phyloP scores from a whole-genome alignment of 768 basidiomycete species.

The Omphalotus guepiniiformis region DNA sequence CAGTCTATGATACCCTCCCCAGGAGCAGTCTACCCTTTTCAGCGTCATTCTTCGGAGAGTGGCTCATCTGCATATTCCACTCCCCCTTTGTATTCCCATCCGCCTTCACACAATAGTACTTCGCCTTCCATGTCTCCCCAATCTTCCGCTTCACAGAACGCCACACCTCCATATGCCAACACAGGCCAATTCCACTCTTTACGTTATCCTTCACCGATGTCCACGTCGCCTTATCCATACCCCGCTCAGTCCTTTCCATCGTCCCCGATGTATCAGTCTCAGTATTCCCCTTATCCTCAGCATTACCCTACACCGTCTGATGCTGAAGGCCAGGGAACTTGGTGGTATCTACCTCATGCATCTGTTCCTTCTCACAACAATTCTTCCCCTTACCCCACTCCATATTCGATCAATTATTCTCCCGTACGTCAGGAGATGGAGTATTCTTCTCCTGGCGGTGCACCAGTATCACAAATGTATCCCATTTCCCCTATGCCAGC shows the following conservation, averaged over 20 bases:
- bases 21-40: conserved; percentile 36
- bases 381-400: conserved; percentile 26
- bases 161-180: conserved; percentile 22
- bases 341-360: conserved; percentile 47
- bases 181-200: conserved; percentile 28
- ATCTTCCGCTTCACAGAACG: conserved; percentile 18
- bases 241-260: conserved; percentile 30
- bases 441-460: conserved; percentile 14
- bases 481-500: conserved; percentile 8
- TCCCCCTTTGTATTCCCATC: conserved; percentile 23
- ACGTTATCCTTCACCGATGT: conserved; percentile 28
- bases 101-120: conserved; percentile 17
- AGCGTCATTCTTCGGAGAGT: conserved; percentile 29
- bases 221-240: conserved; percentile 32
- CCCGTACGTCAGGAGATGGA: conserved; percentile 22
- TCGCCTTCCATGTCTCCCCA: conserved; percentile 21
- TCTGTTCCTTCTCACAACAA: conserved; percentile 14
- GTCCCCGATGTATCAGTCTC: conserved; percentile 34
- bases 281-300: conserved; percentile 34
- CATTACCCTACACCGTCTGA: conserved; percentile 26
- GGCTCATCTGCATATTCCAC: conserved; percentile 23
- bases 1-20: conserved; percentile 36
- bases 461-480: conserved; percentile 16
- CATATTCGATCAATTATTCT: conserved; percentile 28
- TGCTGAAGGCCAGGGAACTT: conserved; percentile 42